phyloP scores from a whole-genome alignment of 352 stramenopile genomes.

The Halophytophthora batemanensis region DNA sequence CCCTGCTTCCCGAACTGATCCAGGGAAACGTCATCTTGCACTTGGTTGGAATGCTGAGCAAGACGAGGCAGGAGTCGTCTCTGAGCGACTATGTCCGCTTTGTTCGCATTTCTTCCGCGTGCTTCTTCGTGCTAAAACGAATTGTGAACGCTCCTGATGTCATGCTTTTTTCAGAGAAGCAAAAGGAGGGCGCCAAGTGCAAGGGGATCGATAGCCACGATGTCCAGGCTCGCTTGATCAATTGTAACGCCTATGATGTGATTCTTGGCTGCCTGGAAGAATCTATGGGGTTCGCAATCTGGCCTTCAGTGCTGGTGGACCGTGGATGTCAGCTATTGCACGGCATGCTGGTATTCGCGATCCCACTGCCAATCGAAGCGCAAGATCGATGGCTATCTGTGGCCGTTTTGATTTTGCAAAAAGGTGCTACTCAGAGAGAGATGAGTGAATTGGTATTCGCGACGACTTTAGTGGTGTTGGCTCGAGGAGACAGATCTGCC shows the following conservation, averaged over 20 bases:
- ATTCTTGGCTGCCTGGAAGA: conserved; percentile 23
- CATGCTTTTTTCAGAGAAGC: background rate
- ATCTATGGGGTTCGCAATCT: conserved; percentile 11
- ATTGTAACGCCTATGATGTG: conserved; percentile 13
- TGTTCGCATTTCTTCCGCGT: conserved; percentile 27
- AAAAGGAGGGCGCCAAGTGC: background rate
- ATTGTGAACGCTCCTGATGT: conserved; percentile 14
- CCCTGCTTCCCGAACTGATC: conserved; percentile 6
- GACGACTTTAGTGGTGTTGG: conserved; percentile 13
- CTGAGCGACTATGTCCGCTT: conserved; percentile 21
- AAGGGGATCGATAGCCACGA: conserved; percentile 2
- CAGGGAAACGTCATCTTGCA: conserved; percentile 14
- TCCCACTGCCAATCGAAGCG: conserved; percentile 7
- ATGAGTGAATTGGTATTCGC: conserved; percentile 12
- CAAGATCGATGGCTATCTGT: conserved; percentile 22
- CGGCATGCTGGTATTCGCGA: conserved; percentile 7
- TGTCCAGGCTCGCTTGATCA: conserved; percentile 11
- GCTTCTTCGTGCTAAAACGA: conserved; percentile 23
- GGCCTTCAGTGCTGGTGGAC: conserved; percentile 5
- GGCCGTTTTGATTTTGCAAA: conserved; percentile 12
- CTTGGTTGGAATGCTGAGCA: conserved; percentile 21
- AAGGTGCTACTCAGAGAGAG: conserved; percentile 4
- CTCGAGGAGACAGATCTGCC: conserved; percentile 5
- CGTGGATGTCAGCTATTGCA: conserved; percentile 19
- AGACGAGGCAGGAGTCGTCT: conserved; percentile 21